Conservation (phyloP, 495 filamentous ascomycete species). For the Parathielavia hyrcaniae region DNA sequence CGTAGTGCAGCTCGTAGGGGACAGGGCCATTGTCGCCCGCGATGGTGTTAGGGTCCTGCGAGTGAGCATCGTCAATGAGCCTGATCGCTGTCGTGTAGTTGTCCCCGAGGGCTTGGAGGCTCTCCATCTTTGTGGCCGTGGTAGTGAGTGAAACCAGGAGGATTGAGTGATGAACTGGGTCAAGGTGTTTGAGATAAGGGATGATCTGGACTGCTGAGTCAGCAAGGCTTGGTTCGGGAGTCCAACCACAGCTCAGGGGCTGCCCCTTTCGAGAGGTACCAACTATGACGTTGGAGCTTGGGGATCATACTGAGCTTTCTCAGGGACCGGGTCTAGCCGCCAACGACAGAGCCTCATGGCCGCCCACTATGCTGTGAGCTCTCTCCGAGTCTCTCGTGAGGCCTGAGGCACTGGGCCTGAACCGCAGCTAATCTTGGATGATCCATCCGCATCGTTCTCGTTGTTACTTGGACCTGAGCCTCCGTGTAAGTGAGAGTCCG, state of each 20-base stretch:
- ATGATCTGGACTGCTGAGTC: constrained; percentile 1
- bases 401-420: no score
- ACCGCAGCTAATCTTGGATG: no score
- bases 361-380: no score
- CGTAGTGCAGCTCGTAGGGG: constrained; percentile 76
- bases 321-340: not conserved
- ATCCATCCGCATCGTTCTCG: no score
- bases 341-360: no score
- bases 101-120: constrained; percentile 20
- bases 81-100: constrained; percentile 45
- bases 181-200: not conserved
- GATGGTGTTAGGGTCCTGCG: constrained; percentile 53
- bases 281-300: no score
- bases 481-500: no score
- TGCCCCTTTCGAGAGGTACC: no score
- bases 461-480: no score
- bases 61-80: constrained; percentile 67
- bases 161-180: not conserved
- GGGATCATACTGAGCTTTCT: not conserved
- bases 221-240: not conserved
- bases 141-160: not conserved
- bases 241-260: not conserved
- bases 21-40: constrained; percentile 32
- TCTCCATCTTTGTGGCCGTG: constrained; percentile 18
- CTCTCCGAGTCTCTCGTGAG: no score